Evolutionary conservation across 345 rosid species (phyloP).

Genomic region (Isatis tinctoria): DNA sequence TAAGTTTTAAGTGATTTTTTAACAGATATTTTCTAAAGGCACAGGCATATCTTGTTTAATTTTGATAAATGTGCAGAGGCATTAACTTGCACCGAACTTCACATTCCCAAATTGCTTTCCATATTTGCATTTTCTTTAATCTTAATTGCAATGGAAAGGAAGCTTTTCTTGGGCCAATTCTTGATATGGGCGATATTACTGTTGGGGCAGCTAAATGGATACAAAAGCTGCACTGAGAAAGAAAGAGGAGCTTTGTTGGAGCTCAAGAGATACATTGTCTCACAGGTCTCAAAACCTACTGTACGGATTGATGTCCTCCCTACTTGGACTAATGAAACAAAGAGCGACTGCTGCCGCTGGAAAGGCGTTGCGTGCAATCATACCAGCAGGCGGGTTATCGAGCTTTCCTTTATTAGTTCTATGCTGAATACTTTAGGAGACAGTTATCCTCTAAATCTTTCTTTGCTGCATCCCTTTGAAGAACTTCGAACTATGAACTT

Average conservation of each 20-base stretch:
- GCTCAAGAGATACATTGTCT: not conserved
- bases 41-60: too few relatives aligned
- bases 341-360: slow-evolving; percentile 10
- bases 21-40: too few relatives aligned
- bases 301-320: too few relatives aligned
- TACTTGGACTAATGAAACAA: slow-evolving; percentile 3
- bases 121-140: too few relatives aligned
- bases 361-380: not conserved
- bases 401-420: not conserved
- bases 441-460: not conserved
- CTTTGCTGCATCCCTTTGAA: slow-evolving; percentile 3
- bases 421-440: not conserved
- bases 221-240: not conserved
- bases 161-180: not conserved
- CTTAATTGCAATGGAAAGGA: not conserved
- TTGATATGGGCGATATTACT: not conserved
- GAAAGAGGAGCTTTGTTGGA: slow-evolving; percentile 6
- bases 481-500: not conserved
- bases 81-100: too few relatives aligned
- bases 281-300: too few relatives aligned
- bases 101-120: too few relatives aligned
- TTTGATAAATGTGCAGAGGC: too few relatives aligned
- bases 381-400: not conserved
- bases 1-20: too few relatives aligned
- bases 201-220: not conserved